A percentile compares a stretch with the other conserved stretches of the same genome.
These are phyloP conservation scores for Ascochyta pisi DNA, from an alignment of 2,329 filamentous ascomycete genomes.

Conservation along the genomic window DNA sequence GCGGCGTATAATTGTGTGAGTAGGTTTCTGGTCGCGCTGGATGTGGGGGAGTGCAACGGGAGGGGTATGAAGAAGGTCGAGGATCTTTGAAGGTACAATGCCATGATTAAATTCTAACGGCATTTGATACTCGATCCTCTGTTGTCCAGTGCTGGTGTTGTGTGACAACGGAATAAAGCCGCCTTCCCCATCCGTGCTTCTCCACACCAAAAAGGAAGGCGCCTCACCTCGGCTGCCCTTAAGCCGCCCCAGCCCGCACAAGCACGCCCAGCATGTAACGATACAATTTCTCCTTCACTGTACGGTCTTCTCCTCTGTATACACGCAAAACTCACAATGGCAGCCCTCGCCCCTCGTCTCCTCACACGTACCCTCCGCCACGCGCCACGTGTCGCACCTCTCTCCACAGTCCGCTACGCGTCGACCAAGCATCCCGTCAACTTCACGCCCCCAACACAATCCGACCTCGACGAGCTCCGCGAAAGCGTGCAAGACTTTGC, in stretches of 20 bases:
- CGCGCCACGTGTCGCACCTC: slow-evolving; percentile 24
- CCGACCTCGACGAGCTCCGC: slow-evolving; percentile 80
- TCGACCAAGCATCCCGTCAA: slow-evolving; percentile 74
- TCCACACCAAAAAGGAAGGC: slow-evolving; percentile 23
- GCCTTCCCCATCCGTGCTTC: slow-evolving; percentile 29
- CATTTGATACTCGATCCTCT: background rate
- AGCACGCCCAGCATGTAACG: slow-evolving; percentile 10
- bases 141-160: background rate
- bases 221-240: slow-evolving; percentile 27
- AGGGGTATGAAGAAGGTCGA: slow-evolving; percentile 41
- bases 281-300: slow-evolving; percentile 6
- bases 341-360: slow-evolving; percentile 41
- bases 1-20: slow-evolving; percentile 86
- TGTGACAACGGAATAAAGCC: slow-evolving; percentile 20
- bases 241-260: slow-evolving; percentile 35
- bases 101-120: no score
- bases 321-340: slow-evolving; percentile 36
- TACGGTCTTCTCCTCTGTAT: background rate
- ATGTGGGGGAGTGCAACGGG: slow-evolving; percentile 61
- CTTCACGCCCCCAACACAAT: slow-evolving; percentile 71
- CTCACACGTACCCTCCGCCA: slow-evolving; percentile 51
- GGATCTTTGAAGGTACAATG: slow-evolving; percentile 27
- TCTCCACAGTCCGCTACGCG: slow-evolving; percentile 51
- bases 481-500: slow-evolving; percentile 89
- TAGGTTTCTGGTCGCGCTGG: slow-evolving; percentile 80